Base-by-base conservation (phyloP, 768 basidiomycete species). In the Leccinum uliginosum region DNA sequence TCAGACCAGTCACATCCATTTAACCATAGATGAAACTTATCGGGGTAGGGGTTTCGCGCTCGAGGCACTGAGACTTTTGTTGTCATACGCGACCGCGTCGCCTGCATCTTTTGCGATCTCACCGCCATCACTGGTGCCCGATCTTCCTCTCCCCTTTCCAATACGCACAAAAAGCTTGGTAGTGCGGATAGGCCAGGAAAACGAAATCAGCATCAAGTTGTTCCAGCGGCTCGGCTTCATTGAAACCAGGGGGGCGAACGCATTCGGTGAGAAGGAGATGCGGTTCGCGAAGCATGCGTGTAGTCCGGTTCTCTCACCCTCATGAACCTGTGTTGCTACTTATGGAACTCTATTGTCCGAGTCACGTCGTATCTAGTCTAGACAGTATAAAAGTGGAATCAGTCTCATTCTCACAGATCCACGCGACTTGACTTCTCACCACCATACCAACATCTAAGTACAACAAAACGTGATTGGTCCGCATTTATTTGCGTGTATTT, bases 191-290 rank as follows among this genome's bases (percentile, higher is more conserved):
- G 83, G 83, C 8, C 80, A 82, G 54, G 74, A 76, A 7, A 97
- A 98, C 65, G 64, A 56, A 11, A 74, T 87, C 3, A 92, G 90
- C 53, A 84, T 92, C 26, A 67, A 69, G 7, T 75, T 97, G 9
- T 97, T 97, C 64, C 73, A 81, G 63, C 82, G 81, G 59, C 80
- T 97, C 1, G 93, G 91, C 0, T 97, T 97, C 64, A 67, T 66
- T 17, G 73, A 87, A 34, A 83, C 81, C 10, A 89, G 87, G 65
- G 72, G 74, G 11, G 84, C 87, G 15, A 80, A 84, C 50, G 86
- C 91, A 10, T 98, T 94, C 62, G 75, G 80, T 34, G 92, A 98
- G 71, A 81, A 91, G 15, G 93, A 96, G 74, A 80, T 97, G 83
- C 81, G 88, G 26, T 71, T 60, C 26, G 23, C 14, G 23, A 21